Base-by-base conservation (phyloP, 1,284 basidiomycete species). In the Lentinula novae-zelandiae region DNA sequence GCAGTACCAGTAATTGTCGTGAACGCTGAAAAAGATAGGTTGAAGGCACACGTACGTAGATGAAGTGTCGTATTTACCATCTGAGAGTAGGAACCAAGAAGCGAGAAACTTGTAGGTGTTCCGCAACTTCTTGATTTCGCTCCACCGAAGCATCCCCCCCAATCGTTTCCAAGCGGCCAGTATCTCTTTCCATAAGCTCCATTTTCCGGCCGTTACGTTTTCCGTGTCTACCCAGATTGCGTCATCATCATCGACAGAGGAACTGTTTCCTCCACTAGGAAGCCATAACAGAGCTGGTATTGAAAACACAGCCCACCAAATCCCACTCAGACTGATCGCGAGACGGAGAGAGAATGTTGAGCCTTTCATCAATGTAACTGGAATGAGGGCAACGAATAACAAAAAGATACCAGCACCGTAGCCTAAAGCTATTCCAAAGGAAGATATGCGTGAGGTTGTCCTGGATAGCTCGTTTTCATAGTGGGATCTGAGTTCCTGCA, bases 31-130 rank as follows among this genome's bases (percentile, higher is more conserved):
- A 17, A 31, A 55, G 7, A 7, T 51, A 22, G 36, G n/a, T 15
- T 20, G 5, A 40, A 36, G 8, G n/a, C 20, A 20, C 9, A 12
- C 7, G 5, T 4, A 6, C 34, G 13, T 13, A 15, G 39, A 27
- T 27, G 27, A 27, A 12, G 36, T 36, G 31, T 33, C 15, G 15
- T 17, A 71, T 82, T 56, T 57, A 92, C 92, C 92, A 69, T 96
- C 94, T 0, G 91, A 93, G 34, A 97, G 82, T 12, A 96, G 81
- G 70, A 96, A 94, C 93, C 95, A 96, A 0, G 95, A 92, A 3
- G 87, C 81, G 44, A 96, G 86, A 68, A 93, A 96, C 62, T 82
- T 81, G 77, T 95, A 97, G 0, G 94, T 92, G 68, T 93, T 89
- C 39, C 82, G 80, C n/a, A 96, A 76, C 61, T 81, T 82, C 71